phyloP scores from a whole-genome alignment of 2,329 filamentous ascomycete species.

The Paecilomyces variotii region DNA sequence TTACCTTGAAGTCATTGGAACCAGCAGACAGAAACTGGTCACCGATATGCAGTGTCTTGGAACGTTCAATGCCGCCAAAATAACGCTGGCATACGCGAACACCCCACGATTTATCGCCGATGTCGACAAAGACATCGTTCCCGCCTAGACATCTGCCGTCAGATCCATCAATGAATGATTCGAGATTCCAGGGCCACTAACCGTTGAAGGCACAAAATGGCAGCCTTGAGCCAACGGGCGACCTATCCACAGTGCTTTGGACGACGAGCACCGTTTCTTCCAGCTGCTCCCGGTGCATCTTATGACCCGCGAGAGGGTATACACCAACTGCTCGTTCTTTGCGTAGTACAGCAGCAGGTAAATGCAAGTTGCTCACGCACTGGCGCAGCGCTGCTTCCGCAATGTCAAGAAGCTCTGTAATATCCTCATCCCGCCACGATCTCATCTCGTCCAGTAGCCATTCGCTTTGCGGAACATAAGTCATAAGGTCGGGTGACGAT shows the following conservation, averaged over 20 bases:
- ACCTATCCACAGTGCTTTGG: conserved; percentile 84
- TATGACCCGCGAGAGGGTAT: conserved; percentile 55
- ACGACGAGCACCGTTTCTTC: conserved; percentile 94
- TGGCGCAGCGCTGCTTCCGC: conserved; percentile 78
- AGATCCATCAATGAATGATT: not conserved
- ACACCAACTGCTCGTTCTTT: conserved; percentile 85
- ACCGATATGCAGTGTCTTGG: conserved; percentile 84
- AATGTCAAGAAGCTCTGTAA: conserved; percentile 73
- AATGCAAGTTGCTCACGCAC: conserved; percentile 68
- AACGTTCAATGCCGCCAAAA: conserved; percentile 67
- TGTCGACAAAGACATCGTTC: conserved; percentile 96
- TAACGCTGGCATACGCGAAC: conserved; percentile 87
- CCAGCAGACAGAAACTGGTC: conserved; percentile 93
- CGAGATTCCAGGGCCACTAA: conserved; percentile 14
- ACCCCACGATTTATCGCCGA: conserved; percentile 96
- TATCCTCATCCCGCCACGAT: conserved; percentile 53
- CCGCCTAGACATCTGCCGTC: conserved; percentile 47
- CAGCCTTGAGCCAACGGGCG: conserved; percentile 57
- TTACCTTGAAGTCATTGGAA: conserved; percentile 89
- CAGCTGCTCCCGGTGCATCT: conserved; percentile 77
- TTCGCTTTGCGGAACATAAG: conserved; percentile 50
- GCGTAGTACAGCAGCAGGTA: conserved; percentile 72
- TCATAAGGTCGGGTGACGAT: conserved; percentile 57
- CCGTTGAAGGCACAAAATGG: conserved; percentile 98
- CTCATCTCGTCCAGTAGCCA: conserved; percentile 54